Conservation (phyloP, 2,329 filamentous ascomycete genomes). For the Albifimbria verrucaria region DNA sequence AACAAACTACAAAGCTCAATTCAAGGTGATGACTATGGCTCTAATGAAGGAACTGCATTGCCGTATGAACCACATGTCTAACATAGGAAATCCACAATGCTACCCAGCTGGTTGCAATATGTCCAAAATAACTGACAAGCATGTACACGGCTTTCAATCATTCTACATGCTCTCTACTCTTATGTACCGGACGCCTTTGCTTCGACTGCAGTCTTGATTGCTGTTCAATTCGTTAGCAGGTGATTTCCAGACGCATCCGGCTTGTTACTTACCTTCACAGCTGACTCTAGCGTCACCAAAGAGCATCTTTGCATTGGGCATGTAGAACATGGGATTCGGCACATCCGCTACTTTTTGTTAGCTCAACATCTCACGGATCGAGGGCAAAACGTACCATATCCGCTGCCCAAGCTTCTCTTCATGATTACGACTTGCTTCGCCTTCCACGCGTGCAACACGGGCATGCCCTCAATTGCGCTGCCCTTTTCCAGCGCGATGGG, state of each 20-base stretch:
- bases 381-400: conserved; percentile 62
- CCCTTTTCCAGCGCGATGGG: conserved; percentile 82
- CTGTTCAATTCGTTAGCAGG: conserved; percentile 25
- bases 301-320: conserved; percentile 85
- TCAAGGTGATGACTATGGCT: too few relatives aligned
- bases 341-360: conserved; percentile 64
- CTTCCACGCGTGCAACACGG: conserved; percentile 89
- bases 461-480: conserved; percentile 87
- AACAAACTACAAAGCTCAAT: neutral
- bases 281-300: conserved; percentile 86
- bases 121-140: too few relatives aligned
- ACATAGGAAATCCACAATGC: neutral
- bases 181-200: conserved; percentile 21
- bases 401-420: conserved; percentile 87
- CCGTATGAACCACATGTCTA: too few relatives aligned
- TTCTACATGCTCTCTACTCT: too few relatives aligned
- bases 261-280: conserved; percentile 63
- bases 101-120: too few relatives aligned
- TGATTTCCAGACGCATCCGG: neutral
- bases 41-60: too few relatives aligned
- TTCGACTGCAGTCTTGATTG: conserved; percentile 39
- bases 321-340: conserved; percentile 90
- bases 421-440: conserved; percentile 90
- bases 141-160: too few relatives aligned
- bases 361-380: conserved; percentile 4